phyloP scores from a whole-genome alignment of 306 rosid genomes.

The Cotoneaster glaucophyllus region DNA sequence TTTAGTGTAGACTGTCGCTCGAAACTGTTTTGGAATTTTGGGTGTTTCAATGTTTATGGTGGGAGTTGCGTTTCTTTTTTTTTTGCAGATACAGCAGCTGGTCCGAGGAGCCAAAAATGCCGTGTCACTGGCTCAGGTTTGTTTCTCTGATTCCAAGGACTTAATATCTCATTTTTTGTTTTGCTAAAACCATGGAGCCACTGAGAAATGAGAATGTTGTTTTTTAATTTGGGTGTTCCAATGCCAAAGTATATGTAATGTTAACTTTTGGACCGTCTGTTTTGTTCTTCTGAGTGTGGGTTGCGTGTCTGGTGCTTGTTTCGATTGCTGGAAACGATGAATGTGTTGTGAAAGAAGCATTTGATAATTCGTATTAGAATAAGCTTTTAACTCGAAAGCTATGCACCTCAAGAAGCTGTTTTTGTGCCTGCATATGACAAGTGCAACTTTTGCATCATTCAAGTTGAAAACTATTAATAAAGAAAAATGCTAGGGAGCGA shows the following conservation, averaged over 20 bases:
- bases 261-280: not conserved
- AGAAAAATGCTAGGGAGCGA: not conserved
- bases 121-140: conserved; percentile 56
- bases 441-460: not conserved
- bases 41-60: not conserved
- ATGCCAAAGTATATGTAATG: not conserved
- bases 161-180: not conserved
- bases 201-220: conserved; percentile 17
- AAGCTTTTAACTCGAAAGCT: conserved; percentile 1
- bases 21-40: not conserved
- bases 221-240: not conserved
- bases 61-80: not conserved
- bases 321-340: conserved; percentile 1
- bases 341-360: not conserved
- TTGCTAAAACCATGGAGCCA: conserved; percentile 4
- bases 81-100: conserved; percentile 51
- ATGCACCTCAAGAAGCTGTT: conserved; percentile 1
- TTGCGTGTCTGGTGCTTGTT: not conserved
- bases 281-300: not conserved
- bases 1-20: not conserved
- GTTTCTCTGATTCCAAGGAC: conserved; percentile 15
- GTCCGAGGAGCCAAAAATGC: conserved; percentile 33
- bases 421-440: not conserved
- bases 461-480: not conserved
- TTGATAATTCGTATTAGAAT: conserved; percentile 1